Percentiles rank a stretch among this genome's conserved stretches.
Conservation (phyloP, 1,139 yeast genomes). For the Hansenula anomala region DNA sequence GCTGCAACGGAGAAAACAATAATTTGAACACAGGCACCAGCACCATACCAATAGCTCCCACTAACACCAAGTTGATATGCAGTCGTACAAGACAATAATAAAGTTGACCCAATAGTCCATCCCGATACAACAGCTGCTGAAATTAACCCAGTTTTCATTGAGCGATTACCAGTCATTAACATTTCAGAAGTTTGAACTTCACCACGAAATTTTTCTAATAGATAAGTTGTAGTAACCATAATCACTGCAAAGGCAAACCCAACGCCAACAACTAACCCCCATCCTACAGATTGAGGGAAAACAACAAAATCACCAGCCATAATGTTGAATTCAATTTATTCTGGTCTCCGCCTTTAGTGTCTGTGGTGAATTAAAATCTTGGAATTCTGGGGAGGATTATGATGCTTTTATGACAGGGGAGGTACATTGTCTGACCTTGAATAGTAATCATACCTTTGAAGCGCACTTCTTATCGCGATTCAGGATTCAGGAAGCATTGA, state of each 20-base stretch:
- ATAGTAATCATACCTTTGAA: too few species aligned
- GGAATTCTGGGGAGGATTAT: too few species aligned
- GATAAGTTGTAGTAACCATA: conserved; percentile 27
- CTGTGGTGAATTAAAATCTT: too few species aligned
- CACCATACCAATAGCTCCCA: conserved; percentile 44
- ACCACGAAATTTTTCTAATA: conserved; percentile 25
- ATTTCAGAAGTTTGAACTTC: conserved; percentile 32
- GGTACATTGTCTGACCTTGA: too few species aligned
- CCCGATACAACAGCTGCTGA: conserved; percentile 39
- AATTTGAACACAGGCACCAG: conserved; percentile 51
- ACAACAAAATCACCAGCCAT: not conserved
- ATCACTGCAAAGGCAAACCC: conserved; percentile 34
- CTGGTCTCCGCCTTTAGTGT: too few species aligned
- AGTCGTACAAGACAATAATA: conserved; percentile 29
- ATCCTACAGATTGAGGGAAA: conserved; percentile 27
- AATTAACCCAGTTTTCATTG: conserved; percentile 30
- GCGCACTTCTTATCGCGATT: too few species aligned
- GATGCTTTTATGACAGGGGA: too few species aligned
- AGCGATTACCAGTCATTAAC: conserved; percentile 31
- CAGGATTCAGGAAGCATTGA: too few species aligned
- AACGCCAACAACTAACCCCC: conserved; percentile 32
- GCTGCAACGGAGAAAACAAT: conserved; percentile 50
- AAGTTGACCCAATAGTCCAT: conserved; percentile 37
- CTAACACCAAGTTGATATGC: conserved; percentile 51
- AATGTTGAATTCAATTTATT: too few species aligned